Evolutionary conservation across 2,329 filamentous ascomycete genomes (phyloP).

Genomic region (Lachnellula hyalina): DNA sequence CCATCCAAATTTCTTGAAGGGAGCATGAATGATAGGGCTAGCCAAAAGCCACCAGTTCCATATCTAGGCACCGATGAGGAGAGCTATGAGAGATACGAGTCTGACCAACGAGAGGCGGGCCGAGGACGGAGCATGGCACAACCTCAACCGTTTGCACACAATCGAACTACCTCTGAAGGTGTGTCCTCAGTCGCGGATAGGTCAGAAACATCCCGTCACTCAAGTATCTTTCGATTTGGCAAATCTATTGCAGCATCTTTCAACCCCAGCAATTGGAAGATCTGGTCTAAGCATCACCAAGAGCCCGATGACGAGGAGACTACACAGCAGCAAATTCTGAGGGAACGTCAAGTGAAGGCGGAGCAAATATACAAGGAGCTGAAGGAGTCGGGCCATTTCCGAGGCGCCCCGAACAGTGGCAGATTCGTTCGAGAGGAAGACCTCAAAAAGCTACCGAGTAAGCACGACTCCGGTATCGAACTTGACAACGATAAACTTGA

Average conservation of each 20-base stretch:
- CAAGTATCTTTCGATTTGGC: slow-evolving; percentile 49
- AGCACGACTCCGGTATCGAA: slow-evolving; percentile 28
- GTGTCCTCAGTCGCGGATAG: slow-evolving; percentile 21
- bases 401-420: slow-evolving; percentile 8
- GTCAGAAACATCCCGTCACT: slow-evolving; percentile 33
- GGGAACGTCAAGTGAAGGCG: slow-evolving; percentile 39
- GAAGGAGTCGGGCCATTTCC: slow-evolving; percentile 44
- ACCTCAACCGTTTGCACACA: slow-evolving; percentile 11
- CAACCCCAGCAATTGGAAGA: slow-evolving; percentile 47
- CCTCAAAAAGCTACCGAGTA: slow-evolving; percentile 3
- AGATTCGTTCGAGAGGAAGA: not conserved
- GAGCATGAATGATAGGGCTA: slow-evolving; percentile 79
- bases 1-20: slow-evolving; percentile 69
- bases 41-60: slow-evolving; percentile 50
- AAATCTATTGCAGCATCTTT: slow-evolving; percentile 48
- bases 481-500: slow-evolving; percentile 13
- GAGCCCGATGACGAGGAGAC: slow-evolving; percentile 37
- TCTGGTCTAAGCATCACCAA: slow-evolving; percentile 24
- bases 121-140: slow-evolving; percentile 15
- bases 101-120: slow-evolving; percentile 4
- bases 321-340: slow-evolving; percentile 38
- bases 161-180: slow-evolving; percentile 12
- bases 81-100: slow-evolving; percentile 13
- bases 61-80: slow-evolving; percentile 26
- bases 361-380: slow-evolving; percentile 48